Percentiles rank a stretch among this genome's conserved stretches.
Conservation (phyloP, 495 filamentous ascomycete genomes). For the Penicillium goetzii region DNA sequence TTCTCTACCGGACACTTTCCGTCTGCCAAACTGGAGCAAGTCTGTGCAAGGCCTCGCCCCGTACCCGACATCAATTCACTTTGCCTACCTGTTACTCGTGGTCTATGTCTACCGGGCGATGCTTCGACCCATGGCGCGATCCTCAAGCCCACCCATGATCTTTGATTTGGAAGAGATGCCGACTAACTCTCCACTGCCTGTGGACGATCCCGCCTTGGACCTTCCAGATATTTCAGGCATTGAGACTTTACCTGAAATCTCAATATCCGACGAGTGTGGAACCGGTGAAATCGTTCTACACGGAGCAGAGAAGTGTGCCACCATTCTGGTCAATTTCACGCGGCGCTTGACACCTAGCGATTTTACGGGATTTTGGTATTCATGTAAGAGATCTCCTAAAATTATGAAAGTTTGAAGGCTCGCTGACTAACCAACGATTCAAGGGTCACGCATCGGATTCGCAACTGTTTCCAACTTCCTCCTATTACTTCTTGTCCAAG, state of each 20-base stretch:
- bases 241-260: slow-evolving; percentile 32
- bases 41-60: slow-evolving; percentile 35
- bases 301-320: slow-evolving; percentile 41
- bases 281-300: slow-evolving; percentile 37
- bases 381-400: slow-evolving; percentile 30
- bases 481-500: slow-evolving; percentile 41
- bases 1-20: slow-evolving; percentile 33
- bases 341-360: slow-evolving; percentile 36
- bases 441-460: slow-evolving; percentile 45
- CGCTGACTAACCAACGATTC: background rate
- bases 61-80: slow-evolving; percentile 39
- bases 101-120: slow-evolving; percentile 44
- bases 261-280: slow-evolving; percentile 22
- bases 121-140: slow-evolving; percentile 38
- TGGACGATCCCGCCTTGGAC: slow-evolving; percentile 31
- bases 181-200: slow-evolving; percentile 23
- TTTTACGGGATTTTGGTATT: slow-evolving; percentile 43
- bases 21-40: slow-evolving; percentile 40
- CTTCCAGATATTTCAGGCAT: slow-evolving; percentile 29
- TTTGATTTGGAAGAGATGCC: slow-evolving; percentile 39
- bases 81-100: slow-evolving; percentile 42
- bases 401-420: background rate
- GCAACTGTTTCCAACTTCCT: slow-evolving; percentile 44
- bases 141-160: slow-evolving; percentile 38
- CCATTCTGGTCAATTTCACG: slow-evolving; percentile 38